Conservation (phyloP, 345 rosid genomes). For the Pistacia vera region DNA sequence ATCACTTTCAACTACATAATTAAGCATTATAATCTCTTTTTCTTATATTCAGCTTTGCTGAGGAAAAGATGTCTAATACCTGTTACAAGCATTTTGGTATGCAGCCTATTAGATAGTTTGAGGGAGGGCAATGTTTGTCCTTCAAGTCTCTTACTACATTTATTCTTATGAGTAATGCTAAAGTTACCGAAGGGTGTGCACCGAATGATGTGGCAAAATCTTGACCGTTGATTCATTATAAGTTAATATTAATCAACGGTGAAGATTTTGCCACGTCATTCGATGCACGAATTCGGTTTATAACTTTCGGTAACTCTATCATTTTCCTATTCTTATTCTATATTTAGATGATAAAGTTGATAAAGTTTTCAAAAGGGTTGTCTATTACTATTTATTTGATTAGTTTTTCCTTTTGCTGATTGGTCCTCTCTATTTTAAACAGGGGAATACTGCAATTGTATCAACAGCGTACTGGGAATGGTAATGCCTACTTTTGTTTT, state of each 20-base stretch:
- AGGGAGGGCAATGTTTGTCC: background rate
- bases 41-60: background rate
- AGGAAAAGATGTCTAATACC: background rate
- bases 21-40: background rate
- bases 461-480: conserved; percentile 80
- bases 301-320: too few species aligned
- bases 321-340: background rate
- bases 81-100: background rate
- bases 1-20: background rate
- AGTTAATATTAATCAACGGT: too few species aligned
- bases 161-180: background rate
- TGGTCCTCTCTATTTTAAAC: conserved; percentile 21
- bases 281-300: too few species aligned
- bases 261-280: too few species aligned
- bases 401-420: conserved; percentile 18
- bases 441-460: conserved; percentile 75
- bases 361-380: background rate
- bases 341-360: background rate
- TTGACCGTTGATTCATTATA: too few species aligned
- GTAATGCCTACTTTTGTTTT: conserved; percentile 40
- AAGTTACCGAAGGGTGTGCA: too few species aligned
- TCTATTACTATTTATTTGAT: background rate
- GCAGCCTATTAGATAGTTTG: background rate
- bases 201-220: too few species aligned
- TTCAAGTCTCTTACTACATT: background rate